Conservation (phyloP, 2,329 filamentous ascomycete species). For the Curvularia spicifera region DNA sequence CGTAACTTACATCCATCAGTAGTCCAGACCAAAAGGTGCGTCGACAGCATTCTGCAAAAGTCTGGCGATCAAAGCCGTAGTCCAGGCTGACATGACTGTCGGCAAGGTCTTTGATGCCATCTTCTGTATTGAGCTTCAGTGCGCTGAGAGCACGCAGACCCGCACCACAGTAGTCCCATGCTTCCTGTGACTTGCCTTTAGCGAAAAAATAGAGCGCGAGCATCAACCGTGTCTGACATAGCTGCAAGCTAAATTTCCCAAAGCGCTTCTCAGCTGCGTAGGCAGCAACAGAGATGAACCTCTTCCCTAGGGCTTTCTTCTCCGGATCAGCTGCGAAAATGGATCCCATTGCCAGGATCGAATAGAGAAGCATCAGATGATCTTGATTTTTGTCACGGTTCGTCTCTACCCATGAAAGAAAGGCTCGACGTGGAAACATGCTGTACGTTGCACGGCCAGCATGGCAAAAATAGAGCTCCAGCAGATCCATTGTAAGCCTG, state of each 20-base stretch:
- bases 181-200: constrained; percentile 63
- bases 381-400: constrained; percentile 57
- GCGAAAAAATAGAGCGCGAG: constrained; percentile 71
- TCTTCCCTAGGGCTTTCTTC: constrained; percentile 53
- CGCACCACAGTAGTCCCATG: constrained; percentile 68
- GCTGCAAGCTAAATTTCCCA: constrained; percentile 64
- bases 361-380: constrained; percentile 67
- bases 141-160: constrained; percentile 66
- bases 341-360: constrained; percentile 64
- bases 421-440: constrained; percentile 62
- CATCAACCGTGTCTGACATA: constrained; percentile 71
- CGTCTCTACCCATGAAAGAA: constrained; percentile 61
- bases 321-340: constrained; percentile 60
- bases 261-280: constrained; percentile 62
- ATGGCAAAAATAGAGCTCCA: constrained; percentile 64
- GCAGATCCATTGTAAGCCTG: constrained; percentile 57
- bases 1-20: constrained; percentile 66
- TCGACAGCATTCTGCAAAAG: constrained; percentile 70
- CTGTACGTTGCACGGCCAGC: constrained; percentile 62
- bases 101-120: constrained; percentile 50
- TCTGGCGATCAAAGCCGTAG: constrained; percentile 63
- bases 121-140: constrained; percentile 69
- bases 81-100: constrained; percentile 59
- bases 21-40: constrained; percentile 76
- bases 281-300: constrained; percentile 63